Evolutionary conservation across 768 basidiomycete species (phyloP).

Genomic region (Agaricus bisporus): DNA sequence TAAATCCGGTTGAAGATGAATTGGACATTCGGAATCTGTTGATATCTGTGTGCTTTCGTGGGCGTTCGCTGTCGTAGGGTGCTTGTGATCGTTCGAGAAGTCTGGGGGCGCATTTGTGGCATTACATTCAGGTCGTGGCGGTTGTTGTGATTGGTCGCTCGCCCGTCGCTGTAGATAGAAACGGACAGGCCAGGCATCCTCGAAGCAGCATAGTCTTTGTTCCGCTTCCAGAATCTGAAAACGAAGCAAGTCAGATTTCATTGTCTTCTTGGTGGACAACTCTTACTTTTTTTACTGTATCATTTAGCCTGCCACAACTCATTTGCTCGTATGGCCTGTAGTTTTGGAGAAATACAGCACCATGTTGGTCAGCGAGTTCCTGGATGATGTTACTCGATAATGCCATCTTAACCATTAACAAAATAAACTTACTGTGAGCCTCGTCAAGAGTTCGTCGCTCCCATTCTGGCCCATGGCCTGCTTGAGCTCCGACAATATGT

Average conservation of each 20-base stretch:
- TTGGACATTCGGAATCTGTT: conserved; percentile 13
- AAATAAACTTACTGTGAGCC: neutral
- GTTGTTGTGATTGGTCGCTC: neutral
- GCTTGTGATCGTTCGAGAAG: neutral
- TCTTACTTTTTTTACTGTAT: neutral
- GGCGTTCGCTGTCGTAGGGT: too few relatives aligned
- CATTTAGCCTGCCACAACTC: neutral
- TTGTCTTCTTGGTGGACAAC: neutral
- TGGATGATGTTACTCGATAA: neutral
- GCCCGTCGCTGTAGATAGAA: conserved; percentile 15
- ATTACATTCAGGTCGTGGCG: neutral
- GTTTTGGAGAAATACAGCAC: neutral
- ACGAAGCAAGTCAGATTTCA: neutral
- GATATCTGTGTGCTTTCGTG: neutral
- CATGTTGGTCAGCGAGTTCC: neutral
- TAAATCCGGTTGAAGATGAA: conserved; percentile 14
- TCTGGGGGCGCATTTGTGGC: neutral
- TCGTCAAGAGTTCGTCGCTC: neutral
- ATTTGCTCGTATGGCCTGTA: neutral
- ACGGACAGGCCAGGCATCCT: conserved; percentile 20
- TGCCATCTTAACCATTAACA: neutral
- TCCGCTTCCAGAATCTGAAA: neutral
- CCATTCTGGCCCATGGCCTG: neutral
- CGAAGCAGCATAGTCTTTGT: conserved; percentile 9
- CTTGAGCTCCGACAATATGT: neutral